Evolutionary conservation across 345 rosid species (phyloP), one percentile per base, ranked within the genome.

Genomic region (Murraya koenigii): DNA sequence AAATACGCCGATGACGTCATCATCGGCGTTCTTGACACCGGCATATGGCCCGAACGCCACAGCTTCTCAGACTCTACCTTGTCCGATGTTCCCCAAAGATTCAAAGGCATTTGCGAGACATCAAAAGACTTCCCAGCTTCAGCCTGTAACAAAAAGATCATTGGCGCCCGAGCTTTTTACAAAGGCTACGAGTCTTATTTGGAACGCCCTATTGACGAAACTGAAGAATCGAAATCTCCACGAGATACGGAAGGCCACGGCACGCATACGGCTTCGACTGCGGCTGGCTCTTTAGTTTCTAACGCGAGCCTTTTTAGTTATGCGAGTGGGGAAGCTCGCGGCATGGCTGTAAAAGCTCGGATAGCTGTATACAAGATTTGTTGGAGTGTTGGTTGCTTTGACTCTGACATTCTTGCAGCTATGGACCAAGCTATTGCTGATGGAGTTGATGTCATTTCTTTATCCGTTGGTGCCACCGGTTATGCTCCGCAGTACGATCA

Each of bases 231-330:
- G 1, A 79, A 69, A 62, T 92, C 98, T 23, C 91, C 97, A 8
- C 87, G 94, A 14, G 99, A 96, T 76, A 90, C 97, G 2, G 95
- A 88, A 28, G 98, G 97, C 3, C 99, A 96, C 67, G 97, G 98
- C 0, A 96, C 93, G 1, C 97, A 96, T 54, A 96, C 98, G 2
- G 88, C 99, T 7, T 94, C 99, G 0, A 92, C 98, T 2, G 97
- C 98, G 0, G 93, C 93, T 8, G 99, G 99, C 28, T 86, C 95
- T 28, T 75, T 82, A 6, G 98, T 91, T 1, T 38, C 79, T 0
- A 89, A 91, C 73, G 95, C 98, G 36, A 88, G 97, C 69, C 82
- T 96, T 52, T 90, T 56, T 63, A 71, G 85, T 0, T 94, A 84
- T 69, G 98, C 99, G 0, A 32, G 1, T 0, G 99, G 99, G 5